Percentiles rank a stretch among this genome's conserved stretches.
These are phyloP conservation scores for Cenchrus purpureus DNA, from an alignment of 176 grass and related monocot genomes.

Conservation along the genomic window DNA sequence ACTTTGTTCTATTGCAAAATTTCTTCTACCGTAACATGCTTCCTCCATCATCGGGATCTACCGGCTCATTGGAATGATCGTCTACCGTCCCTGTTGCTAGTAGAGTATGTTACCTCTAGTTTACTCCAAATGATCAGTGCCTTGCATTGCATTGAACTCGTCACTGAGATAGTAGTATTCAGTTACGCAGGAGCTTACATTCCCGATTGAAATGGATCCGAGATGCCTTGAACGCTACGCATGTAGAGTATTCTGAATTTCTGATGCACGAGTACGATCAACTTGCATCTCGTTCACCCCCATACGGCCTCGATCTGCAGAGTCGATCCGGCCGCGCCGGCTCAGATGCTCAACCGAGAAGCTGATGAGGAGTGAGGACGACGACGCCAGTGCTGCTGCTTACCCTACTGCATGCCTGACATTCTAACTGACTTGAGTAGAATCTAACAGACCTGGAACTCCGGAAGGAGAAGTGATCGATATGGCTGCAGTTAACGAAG, in stretches of 20 bases:
- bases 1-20: not conserved
- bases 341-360: not conserved
- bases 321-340: not conserved
- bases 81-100: not conserved
- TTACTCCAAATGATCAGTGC: not conserved
- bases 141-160: not conserved
- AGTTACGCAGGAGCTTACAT: not conserved
- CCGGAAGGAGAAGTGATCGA: not conserved
- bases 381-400: not conserved
- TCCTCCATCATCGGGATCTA: not conserved
- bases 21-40: not conserved
- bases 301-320: slow-evolving; percentile 1
- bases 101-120: not conserved
- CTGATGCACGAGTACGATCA: not conserved
- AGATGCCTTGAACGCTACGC: slow-evolving; percentile 50
- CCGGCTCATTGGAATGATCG: not conserved
- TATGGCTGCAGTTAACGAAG: slow-evolving; percentile 11
- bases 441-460: slow-evolving; percentile 7
- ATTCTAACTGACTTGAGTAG: not conserved
- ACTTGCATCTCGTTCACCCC: not conserved
- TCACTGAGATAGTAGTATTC: not conserved
- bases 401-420: not conserved
- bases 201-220: slow-evolving; percentile 33
- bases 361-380: not conserved
- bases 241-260: slow-evolving; percentile 10